Conservation (phyloP, 2,329 filamentous ascomycete genomes). For the Taxawa tesnikishii region DNA sequence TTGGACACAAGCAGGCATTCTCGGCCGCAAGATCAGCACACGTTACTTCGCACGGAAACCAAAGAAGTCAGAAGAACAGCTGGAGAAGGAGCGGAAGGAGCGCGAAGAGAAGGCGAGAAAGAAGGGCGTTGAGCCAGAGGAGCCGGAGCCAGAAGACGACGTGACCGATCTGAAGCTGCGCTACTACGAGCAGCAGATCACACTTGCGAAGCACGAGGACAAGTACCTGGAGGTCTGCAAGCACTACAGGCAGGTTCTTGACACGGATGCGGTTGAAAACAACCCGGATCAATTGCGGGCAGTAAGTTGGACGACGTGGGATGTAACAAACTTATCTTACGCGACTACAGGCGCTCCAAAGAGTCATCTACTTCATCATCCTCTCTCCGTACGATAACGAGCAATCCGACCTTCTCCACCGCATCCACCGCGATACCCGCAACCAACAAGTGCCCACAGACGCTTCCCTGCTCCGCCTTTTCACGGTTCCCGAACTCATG, state of each 20-base stretch:
- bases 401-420: conserved; percentile 91
- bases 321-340: conserved; percentile 8
- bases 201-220: conserved; percentile 87
- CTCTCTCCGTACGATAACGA: conserved; percentile 97
- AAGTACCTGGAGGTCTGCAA: conserved; percentile 98
- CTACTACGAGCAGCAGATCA: conserved; percentile 97
- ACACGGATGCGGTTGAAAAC: conserved; percentile 90
- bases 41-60: conserved; percentile 80
- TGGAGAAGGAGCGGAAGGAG: conserved; percentile 84
- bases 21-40: conserved; percentile 95
- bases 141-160: conserved; percentile 69
- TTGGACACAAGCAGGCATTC: conserved; percentile 89
- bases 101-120: conserved; percentile 73
- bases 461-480: conserved; percentile 78
- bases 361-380: conserved; percentile 95
- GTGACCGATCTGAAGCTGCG: conserved; percentile 91
- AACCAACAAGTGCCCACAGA: conserved; percentile 64
- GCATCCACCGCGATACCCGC: conserved; percentile 74
- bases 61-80: conserved; percentile 78
- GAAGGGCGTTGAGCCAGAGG: conserved; percentile 62
- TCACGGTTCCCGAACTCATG: conserved; percentile 95
- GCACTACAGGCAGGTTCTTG: conserved; percentile 90
- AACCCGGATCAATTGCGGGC: conserved; percentile 76
- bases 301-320: conserved; percentile 39
- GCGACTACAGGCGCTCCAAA: conserved; percentile 59